Conservation (phyloP, 257 asterid species). For the Haberlea rhodopensis region DNA sequence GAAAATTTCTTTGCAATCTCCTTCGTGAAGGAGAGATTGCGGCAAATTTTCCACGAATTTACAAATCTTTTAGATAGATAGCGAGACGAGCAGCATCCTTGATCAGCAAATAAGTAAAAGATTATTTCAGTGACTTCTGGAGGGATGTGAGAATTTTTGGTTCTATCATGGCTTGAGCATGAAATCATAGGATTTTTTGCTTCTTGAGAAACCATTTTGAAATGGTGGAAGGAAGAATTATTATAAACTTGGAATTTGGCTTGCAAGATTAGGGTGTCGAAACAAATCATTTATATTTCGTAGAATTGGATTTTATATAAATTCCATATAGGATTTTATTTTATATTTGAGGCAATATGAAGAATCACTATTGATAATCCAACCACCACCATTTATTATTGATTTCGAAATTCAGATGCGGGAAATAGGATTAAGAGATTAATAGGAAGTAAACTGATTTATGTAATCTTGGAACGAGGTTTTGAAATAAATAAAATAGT, state of each 20-base stretch:
- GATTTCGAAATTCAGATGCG: too few species aligned
- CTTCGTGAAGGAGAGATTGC: slow-evolving; percentile 25
- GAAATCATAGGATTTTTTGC: too few species aligned
- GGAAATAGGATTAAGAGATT: too few species aligned
- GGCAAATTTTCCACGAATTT: slow-evolving; percentile 27
- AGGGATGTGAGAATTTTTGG: neutral
- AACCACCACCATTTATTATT: too few species aligned
- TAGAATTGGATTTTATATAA: too few species aligned
- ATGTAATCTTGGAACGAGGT: too few species aligned
- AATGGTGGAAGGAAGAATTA: neutral
- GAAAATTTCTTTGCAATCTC: slow-evolving; percentile 4
- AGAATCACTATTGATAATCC: too few species aligned
- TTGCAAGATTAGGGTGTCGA: neutral
- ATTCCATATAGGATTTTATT: neutral
- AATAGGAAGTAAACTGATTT: too few species aligned
- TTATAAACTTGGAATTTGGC: too few species aligned
- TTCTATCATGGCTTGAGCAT: neutral
- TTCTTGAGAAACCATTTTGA: slow-evolving; percentile 1
- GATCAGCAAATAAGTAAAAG: slow-evolving; percentile 15
- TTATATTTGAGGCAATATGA: neutral
- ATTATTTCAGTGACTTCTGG: slow-evolving; percentile 32
- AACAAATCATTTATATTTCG: neutral
- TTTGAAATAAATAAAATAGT: too few species aligned
- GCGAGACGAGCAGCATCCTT: slow-evolving; percentile 21
- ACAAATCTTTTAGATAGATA: slow-evolving; percentile 15